Conservation (phyloP, 2,329 filamentous ascomycete species). For the Pseudogymnoascus sp. region DNA sequence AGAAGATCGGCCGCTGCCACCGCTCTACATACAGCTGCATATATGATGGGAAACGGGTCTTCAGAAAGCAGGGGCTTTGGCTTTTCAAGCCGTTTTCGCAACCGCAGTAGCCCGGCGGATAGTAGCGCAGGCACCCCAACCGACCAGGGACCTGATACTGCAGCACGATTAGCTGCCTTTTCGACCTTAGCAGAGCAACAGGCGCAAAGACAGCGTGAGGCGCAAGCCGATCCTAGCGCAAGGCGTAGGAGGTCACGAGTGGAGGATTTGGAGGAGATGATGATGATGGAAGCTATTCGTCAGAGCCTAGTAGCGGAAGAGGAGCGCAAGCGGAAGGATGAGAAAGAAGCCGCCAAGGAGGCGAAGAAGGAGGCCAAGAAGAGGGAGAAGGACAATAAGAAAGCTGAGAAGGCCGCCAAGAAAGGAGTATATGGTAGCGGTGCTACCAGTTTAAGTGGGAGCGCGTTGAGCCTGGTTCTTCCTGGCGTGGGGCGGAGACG, state of each 20-base stretch:
- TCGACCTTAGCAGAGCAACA: constrained; percentile 8
- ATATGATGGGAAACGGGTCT: constrained; percentile 62
- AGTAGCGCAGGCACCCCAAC: constrained; percentile 28
- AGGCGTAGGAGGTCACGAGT: constrained; percentile 51
- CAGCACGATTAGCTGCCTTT: constrained; percentile 15
- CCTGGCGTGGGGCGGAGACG: constrained; percentile 42
- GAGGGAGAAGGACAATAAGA: constrained; percentile 56
- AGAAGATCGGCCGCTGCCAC: constrained; percentile 87
- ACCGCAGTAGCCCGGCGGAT: constrained; percentile 25
- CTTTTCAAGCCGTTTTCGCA: constrained; percentile 26
- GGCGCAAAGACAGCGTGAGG: constrained; percentile 9
- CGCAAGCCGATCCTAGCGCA: constrained; percentile 24
- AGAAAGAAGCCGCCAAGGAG: constrained; percentile 74
- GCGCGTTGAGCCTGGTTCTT: constrained; percentile 55
- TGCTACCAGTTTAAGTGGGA: constrained; percentile 54
- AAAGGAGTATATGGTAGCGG: constrained; percentile 43
- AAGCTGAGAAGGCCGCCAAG: constrained; percentile 54
- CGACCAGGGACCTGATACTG: constrained; percentile 15
- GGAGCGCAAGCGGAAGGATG: constrained; percentile 77
- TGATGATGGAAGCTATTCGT: constrained; percentile 96
- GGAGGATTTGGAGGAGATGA: constrained; percentile 91
- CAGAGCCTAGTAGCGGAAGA: constrained; percentile 88
- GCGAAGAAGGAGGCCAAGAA: constrained; percentile 81
- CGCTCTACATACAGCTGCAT: constrained; percentile 88
- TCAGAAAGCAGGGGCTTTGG: constrained; percentile 26